These are phyloP conservation scores for Heterobasidion annosum DNA, from an alignment of 1,284 basidiomycete genomes.

Conservation along the genomic window DNA sequence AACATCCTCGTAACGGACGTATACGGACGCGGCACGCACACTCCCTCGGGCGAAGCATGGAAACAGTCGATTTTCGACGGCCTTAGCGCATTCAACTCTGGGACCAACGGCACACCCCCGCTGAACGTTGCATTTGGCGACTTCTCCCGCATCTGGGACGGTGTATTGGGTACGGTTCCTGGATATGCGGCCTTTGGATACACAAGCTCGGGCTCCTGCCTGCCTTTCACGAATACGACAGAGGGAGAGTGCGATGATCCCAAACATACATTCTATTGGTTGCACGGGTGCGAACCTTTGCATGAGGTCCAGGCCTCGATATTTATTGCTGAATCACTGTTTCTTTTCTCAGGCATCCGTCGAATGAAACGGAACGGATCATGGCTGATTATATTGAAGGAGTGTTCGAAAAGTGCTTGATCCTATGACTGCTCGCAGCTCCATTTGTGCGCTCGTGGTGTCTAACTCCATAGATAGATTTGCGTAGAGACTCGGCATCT, in stretches of 20 bases:
- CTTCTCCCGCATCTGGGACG: slow-evolving; percentile 22
- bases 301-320: background rate
- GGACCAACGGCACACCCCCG: slow-evolving; percentile 7
- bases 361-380: slow-evolving; percentile 30
- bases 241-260: slow-evolving; percentile 27
- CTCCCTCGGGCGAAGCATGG: slow-evolving; percentile 19
- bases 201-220: slow-evolving; percentile 18
- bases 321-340: background rate
- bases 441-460: no score
- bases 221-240: slow-evolving; percentile 10
- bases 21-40: slow-evolving; percentile 20
- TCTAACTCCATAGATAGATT: no score
- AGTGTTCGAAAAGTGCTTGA: slow-evolving; percentile 26
- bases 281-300: slow-evolving; percentile 27
- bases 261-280: slow-evolving; percentile 41
- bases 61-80: slow-evolving; percentile 20
- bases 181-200: slow-evolving; percentile 23
- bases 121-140: slow-evolving; percentile 19
- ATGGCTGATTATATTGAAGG: slow-evolving; percentile 40
- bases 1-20: slow-evolving; percentile 22
- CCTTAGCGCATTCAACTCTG: slow-evolving; percentile 12
- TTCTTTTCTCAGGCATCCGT: slow-evolving; percentile 26
- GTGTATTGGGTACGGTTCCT: slow-evolving; percentile 16
- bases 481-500: no score
- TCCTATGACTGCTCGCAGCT: background rate